These are phyloP conservation scores for Celoporthe dispersa DNA, from an alignment of 2,329 filamentous ascomycete species.

Conservation along the genomic window DNA sequence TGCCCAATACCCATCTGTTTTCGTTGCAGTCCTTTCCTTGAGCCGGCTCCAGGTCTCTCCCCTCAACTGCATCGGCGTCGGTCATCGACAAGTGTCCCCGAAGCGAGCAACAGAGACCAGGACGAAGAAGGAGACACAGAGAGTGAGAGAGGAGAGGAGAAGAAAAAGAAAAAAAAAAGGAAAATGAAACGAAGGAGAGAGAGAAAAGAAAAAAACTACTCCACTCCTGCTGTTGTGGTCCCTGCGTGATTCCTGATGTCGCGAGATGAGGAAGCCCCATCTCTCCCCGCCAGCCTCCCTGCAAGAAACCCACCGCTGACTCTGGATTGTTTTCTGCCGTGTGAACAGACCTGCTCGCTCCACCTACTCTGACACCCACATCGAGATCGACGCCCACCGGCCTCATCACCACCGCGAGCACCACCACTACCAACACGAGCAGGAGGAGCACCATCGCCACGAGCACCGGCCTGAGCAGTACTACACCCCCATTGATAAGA, in stretches of 20 bases:
- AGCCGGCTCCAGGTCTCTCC: conserved; percentile 22
- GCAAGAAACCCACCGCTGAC: conserved; percentile 18
- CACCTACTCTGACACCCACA: conserved; percentile 64
- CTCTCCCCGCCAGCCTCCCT: neutral
- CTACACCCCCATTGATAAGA: conserved; percentile 61
- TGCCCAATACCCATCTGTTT: conserved; percentile 30
- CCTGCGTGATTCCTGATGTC: neutral
- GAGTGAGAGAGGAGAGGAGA: neutral
- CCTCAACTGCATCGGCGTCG: conserved; percentile 2
- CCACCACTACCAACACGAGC: conserved; percentile 29
- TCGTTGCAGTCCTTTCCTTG: conserved; percentile 25
- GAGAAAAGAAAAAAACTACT: neutral
- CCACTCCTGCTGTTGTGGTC: neutral
- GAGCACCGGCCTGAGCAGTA: conserved; percentile 31
- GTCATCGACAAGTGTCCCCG: neutral
- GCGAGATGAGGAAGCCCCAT: neutral
- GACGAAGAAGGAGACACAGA: neutral
- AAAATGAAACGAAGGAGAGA: no score
- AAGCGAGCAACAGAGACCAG: neutral
- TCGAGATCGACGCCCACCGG: conserved; percentile 62
- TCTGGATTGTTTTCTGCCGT: conserved; percentile 18
- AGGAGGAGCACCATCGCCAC: conserved; percentile 12
- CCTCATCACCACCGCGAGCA: conserved; percentile 39
- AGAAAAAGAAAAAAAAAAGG: neutral
- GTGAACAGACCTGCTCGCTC: conserved; percentile 42